These are phyloP conservation scores for Exophiala sideris DNA, from an alignment of 2,329 filamentous ascomycete species.

Conservation along the genomic window DNA sequence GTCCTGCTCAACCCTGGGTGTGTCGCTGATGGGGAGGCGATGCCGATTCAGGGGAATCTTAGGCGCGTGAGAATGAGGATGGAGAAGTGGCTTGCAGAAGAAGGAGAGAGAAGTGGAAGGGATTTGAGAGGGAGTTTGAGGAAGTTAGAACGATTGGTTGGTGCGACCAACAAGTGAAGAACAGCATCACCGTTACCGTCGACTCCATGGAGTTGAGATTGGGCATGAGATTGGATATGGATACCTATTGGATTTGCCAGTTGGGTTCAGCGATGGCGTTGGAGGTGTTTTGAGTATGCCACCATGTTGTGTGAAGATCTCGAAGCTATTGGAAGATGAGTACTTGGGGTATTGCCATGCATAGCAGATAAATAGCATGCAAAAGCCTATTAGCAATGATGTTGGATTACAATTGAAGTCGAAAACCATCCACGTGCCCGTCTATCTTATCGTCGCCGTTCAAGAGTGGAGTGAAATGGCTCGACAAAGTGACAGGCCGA, in stretches of 20 bases:
- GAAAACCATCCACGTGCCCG: too few species aligned
- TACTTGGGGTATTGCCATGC: too few species aligned
- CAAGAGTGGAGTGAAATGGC: too few species aligned
- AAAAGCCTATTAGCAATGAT: too few species aligned
- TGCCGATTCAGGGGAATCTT: slow-evolving; percentile 61
- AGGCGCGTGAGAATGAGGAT: slow-evolving; percentile 21
- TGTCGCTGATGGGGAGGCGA: slow-evolving; percentile 61
- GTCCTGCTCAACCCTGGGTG: slow-evolving; percentile 73
- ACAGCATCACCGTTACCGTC: not conserved
- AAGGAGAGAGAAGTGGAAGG: slow-evolving; percentile 27
- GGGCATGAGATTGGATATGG: not conserved
- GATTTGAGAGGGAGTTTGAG: slow-evolving; percentile 26
- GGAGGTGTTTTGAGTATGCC: slow-evolving; percentile 4
- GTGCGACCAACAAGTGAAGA: not conserved
- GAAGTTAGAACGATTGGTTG: slow-evolving; percentile 26
- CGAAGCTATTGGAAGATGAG: too few species aligned
- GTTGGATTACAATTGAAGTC: too few species aligned
- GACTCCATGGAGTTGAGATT: not conserved
- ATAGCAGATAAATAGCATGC: too few species aligned
- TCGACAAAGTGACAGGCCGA: too few species aligned
- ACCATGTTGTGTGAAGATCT: too few species aligned
- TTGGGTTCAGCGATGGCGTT: slow-evolving; percentile 11
- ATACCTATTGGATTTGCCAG: too few species aligned
- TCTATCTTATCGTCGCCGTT: too few species aligned
- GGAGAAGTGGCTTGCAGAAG: slow-evolving; percentile 27